Evolutionary conservation across 2,329 filamentous ascomycete species (phyloP).

Genomic region (Aspergillus sp.): DNA sequence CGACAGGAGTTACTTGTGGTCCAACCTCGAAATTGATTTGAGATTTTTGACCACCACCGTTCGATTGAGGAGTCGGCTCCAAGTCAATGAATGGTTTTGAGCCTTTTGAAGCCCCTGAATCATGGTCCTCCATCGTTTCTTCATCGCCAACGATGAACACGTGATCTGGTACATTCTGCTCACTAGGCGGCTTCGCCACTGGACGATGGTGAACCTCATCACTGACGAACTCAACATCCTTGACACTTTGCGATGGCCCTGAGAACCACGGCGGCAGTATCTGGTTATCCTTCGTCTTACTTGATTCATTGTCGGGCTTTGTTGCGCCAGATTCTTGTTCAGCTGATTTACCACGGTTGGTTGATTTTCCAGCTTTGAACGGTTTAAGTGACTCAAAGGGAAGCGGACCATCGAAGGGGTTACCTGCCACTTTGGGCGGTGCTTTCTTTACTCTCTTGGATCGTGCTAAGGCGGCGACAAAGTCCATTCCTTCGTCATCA

Average conservation of each 20-base stretch:
- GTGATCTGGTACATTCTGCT: conserved; percentile 24
- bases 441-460: conserved; percentile 63
- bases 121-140: conserved; percentile 41
- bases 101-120: conserved; percentile 39
- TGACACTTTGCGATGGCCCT: conserved; percentile 29
- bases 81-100: conserved; percentile 35
- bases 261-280: conserved; percentile 51
- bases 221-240: conserved; percentile 34
- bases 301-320: conserved; percentile 32
- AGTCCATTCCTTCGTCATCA: conserved; percentile 74
- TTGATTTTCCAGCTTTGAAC: conserved; percentile 68
- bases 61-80: conserved; percentile 26
- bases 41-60: background rate
- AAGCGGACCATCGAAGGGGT: conserved; percentile 74
- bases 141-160: conserved; percentile 32
- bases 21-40: background rate
- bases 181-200: conserved; percentile 27
- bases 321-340: conserved; percentile 44
- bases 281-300: background rate
- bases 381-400: conserved; percentile 80
- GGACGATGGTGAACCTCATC: conserved; percentile 28
- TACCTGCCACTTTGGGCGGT: conserved; percentile 39
- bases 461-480: conserved; percentile 73
- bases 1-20: background rate
- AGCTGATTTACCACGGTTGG: conserved; percentile 39